Percentiles rank a stretch among this genome's conserved stretches.
These are phyloP conservation scores for Picea glauca DNA, from an alignment of 75 land plant species.

Conservation along the genomic window DNA sequence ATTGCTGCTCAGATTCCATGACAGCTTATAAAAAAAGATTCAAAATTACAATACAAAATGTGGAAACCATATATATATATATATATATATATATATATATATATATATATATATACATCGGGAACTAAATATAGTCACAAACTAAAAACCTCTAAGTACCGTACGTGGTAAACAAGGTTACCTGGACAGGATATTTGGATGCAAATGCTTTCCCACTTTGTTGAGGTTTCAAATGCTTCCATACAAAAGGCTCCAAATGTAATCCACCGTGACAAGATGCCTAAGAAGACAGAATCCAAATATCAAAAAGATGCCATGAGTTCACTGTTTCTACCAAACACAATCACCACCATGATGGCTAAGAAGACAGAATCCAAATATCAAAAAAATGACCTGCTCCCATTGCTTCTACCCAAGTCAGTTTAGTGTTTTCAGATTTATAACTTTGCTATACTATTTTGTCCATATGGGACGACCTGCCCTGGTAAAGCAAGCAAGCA, in stretches of 20 bases:
- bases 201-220: neutral
- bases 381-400: neutral
- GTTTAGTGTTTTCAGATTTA: neutral
- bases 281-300: conserved; percentile 1
- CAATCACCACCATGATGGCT: conserved; percentile 4
- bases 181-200: conserved; percentile 23
- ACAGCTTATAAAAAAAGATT: neutral
- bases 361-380: neutral
- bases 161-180: neutral
- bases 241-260: conserved; percentile 9
- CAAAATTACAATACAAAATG: neutral
- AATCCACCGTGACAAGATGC: conserved; percentile 1
- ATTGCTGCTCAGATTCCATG: neutral
- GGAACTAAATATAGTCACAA: neutral
- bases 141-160: no score
- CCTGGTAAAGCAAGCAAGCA: neutral
- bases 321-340: neutral
- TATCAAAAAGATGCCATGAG: neutral
- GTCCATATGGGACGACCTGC: neutral
- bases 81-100: neutral
- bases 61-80: neutral
- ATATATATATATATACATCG: neutral
- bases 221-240: conserved; percentile 2
- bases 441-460: neutral
- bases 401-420: neutral